These are phyloP conservation scores for Inonotus obliquus DNA, from an alignment of 1,284 basidiomycete species.

Conservation along the genomic window DNA sequence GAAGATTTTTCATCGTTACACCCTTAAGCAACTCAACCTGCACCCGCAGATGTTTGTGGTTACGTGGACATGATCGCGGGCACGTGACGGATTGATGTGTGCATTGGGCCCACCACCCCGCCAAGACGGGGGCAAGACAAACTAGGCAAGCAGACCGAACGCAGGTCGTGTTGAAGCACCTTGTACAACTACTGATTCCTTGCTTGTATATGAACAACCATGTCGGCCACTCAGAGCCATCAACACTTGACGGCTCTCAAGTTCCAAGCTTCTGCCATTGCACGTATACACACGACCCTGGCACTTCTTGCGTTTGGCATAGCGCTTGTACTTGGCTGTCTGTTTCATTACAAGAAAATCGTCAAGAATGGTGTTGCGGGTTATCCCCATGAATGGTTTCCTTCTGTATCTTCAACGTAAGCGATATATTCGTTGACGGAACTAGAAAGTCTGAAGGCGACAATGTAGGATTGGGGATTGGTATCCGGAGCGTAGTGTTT, in stretches of 20 bases:
- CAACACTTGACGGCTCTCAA: slow-evolving; percentile 3
- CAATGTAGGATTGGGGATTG: slow-evolving; percentile 79
- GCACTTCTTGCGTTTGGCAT: slow-evolving; percentile 66
- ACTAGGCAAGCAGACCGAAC: too few species aligned
- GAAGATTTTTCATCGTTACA: too few species aligned
- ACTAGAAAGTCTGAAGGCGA: not conserved
- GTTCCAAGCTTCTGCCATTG: slow-evolving; percentile 49
- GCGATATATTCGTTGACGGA: slow-evolving; percentile 27
- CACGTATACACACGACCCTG: slow-evolving; percentile 65
- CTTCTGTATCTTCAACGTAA: slow-evolving; percentile 88
- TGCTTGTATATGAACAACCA: not conserved
- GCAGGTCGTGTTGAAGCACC: too few species aligned
- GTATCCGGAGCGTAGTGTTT: slow-evolving; percentile 85
- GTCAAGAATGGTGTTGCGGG: slow-evolving; percentile 86
- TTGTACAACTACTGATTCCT: not conserved
- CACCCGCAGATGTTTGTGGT: too few species aligned
- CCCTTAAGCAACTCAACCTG: too few species aligned
- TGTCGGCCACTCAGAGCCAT: not conserved
- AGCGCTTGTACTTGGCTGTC: slow-evolving; percentile 66
- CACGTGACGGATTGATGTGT: not conserved
- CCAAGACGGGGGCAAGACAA: not conserved
- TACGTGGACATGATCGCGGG: not conserved
- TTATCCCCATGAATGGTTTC: slow-evolving; percentile 90
- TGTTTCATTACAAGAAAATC: slow-evolving; percentile 80
- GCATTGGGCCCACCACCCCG: not conserved